A percentile compares a stretch with the other conserved stretches of the same genome.
Conservation (phyloP, 306 rosid species). For the Senna tora region DNA sequence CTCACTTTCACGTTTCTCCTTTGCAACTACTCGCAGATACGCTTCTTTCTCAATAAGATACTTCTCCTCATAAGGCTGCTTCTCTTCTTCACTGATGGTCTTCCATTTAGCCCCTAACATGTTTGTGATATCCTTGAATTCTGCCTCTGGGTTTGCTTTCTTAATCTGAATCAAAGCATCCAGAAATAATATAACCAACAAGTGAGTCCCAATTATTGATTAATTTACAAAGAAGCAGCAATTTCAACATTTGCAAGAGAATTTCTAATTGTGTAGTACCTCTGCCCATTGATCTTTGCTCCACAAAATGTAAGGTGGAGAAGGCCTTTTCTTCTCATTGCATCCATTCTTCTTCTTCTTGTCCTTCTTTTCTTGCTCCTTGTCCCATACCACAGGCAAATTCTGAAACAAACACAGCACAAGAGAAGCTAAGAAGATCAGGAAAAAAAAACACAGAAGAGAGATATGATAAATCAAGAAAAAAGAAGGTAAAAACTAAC, state of each 20-base stretch:
- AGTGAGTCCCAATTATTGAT: neutral
- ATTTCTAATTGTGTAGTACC: conserved; percentile 48
- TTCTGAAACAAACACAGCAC: conserved; percentile 43
- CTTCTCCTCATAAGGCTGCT: conserved; percentile 82
- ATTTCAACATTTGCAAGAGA: neutral
- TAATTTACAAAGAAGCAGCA: neutral
- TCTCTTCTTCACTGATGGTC: conserved; percentile 69
- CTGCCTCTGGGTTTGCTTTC: conserved; percentile 82
- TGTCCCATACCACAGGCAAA: conserved; percentile 63
- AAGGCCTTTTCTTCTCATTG: conserved; percentile 74
- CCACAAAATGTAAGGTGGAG: conserved; percentile 83
- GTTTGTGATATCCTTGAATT: conserved; percentile 73
- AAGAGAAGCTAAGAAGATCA: neutral
- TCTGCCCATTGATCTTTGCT: conserved; percentile 88
- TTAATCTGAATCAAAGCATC: conserved; percentile 58
- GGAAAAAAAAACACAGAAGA: neutral
- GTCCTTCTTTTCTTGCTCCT: conserved; percentile 64
- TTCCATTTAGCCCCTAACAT: conserved; percentile 91
- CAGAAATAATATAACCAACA: neutral
- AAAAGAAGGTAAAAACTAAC: conserved; percentile 44
- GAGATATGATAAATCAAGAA: neutral
- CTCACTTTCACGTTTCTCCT: conserved; percentile 84
- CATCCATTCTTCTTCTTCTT: conserved; percentile 60
- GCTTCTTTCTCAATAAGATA: conserved; percentile 75
- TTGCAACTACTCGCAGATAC: conserved; percentile 61